Percentiles rank a stretch among this genome's conserved stretches.
phyloP scores from a whole-genome alignment of 257 asterid genomes.

The Striga asiatica region DNA sequence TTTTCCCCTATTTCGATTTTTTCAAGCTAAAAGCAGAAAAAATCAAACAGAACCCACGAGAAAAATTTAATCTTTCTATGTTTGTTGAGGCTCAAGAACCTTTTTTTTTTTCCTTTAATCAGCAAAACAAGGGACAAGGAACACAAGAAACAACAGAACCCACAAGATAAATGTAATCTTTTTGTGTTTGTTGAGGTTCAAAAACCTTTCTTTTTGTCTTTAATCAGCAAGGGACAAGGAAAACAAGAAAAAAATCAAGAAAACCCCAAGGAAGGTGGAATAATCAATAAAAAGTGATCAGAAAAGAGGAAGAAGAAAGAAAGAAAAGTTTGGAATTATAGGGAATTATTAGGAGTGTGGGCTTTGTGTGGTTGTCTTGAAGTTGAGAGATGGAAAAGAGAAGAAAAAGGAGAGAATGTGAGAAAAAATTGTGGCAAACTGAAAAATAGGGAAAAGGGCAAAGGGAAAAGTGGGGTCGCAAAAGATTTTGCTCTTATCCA shows the following conservation, averaged over 20 bases:
- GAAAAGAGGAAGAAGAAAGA: neutral
- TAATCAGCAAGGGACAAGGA: constrained; percentile 4
- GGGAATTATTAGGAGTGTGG: constrained; percentile 10
- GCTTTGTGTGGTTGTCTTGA: constrained; percentile 19
- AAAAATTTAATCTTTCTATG: constrained; percentile 8
- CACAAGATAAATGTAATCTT: constrained; percentile 3
- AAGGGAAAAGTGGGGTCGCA: constrained; percentile 25
- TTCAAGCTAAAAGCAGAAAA: too few relatives aligned
- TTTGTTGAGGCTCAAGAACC: constrained; percentile 26
- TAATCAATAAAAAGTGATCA: constrained; percentile 8
- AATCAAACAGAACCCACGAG: constrained; percentile 13
- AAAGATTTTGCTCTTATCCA: constrained; percentile 34
- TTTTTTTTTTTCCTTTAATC: constrained; percentile 10
- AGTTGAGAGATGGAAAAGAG: constrained; percentile 7
- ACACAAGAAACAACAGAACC: constrained; percentile 4
- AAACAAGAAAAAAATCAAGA: constrained; percentile 8
- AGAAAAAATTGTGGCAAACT: neutral
- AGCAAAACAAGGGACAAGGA: constrained; percentile 5
- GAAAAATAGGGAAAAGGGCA: constrained; percentile 8
- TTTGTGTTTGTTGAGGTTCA: constrained; percentile 16
- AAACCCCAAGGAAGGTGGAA: neutral
- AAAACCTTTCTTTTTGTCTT: constrained; percentile 19
- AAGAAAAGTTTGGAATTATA: neutral
- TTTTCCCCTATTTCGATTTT: too few relatives aligned
- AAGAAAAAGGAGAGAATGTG: neutral